Evolutionary conservation across 1,284 basidiomycete genomes (phyloP).

Genomic region (Tremellales sp.): DNA sequence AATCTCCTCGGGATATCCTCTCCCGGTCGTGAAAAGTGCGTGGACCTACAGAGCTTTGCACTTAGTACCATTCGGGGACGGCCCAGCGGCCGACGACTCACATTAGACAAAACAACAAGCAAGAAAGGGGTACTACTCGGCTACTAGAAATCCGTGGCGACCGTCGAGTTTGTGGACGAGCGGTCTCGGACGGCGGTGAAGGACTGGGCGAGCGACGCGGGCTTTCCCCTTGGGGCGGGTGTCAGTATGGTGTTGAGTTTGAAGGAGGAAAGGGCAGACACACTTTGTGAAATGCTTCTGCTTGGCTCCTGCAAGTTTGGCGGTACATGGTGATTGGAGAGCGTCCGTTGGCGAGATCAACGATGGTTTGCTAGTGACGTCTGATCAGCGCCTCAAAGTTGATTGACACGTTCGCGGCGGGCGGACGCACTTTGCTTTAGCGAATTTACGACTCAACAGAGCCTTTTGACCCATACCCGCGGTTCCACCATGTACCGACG

Average conservation of each 20-base stretch:
- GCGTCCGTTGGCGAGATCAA: slow-evolving; percentile 88
- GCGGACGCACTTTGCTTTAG: slow-evolving; percentile 68
- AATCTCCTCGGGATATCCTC: no score
- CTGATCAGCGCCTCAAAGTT: not conserved
- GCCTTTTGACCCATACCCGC: slow-evolving; percentile 82
- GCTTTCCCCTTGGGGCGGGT: slow-evolving; percentile 21
- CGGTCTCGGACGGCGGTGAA: slow-evolving; percentile 28
- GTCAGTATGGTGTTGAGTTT: slow-evolving; percentile 9
- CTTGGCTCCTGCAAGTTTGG: slow-evolving; percentile 81
- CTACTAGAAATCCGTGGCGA: no score
- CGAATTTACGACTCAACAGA: slow-evolving; percentile 79
- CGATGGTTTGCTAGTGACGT: slow-evolving; percentile 62
- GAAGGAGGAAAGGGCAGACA: slow-evolving; percentile 34
- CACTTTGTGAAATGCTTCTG: slow-evolving; percentile 89
- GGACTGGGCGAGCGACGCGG: slow-evolving; percentile 31
- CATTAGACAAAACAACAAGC: no score
- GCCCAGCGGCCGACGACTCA: no score
- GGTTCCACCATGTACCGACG: slow-evolving; percentile 24
- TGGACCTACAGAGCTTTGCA: no score
- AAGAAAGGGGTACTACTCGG: no score
- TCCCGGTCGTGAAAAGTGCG: no score
- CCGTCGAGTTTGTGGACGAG: no score
- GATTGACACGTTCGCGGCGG: not conserved
- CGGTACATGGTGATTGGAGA: slow-evolving; percentile 82
- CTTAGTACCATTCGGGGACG: no score